A percentile compares a stretch with the other conserved stretches of the same genome.
phyloP scores from a whole-genome alignment of 441 rosid genomes.

The Gossypium gossypioides region DNA sequence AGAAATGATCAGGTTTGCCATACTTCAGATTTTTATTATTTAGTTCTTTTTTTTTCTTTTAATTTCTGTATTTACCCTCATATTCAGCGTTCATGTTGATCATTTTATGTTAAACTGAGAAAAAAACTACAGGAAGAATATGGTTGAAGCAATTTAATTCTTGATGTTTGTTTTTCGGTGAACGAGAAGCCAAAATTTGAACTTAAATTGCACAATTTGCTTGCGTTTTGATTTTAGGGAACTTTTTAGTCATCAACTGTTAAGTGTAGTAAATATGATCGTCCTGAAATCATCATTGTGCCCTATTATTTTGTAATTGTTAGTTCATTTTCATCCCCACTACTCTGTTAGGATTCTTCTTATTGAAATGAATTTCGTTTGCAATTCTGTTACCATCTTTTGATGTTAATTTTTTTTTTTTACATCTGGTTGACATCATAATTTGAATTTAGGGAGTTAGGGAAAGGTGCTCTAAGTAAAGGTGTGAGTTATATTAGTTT shows the following conservation, averaged over 20 bases:
- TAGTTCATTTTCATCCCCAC: background rate
- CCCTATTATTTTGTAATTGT: background rate
- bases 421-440: background rate
- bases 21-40: background rate
- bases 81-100: background rate
- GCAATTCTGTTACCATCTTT: background rate
- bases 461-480: background rate
- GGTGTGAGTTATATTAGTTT: background rate
- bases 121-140: background rate
- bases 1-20: constrained; percentile 45
- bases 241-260: background rate
- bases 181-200: background rate
- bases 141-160: background rate
- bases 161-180: background rate
- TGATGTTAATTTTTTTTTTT: background rate
- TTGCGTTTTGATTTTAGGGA: background rate
- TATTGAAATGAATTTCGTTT: background rate
- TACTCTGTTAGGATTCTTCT: background rate
- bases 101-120: background rate
- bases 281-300: background rate
- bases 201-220: background rate
- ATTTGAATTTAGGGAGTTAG: background rate
- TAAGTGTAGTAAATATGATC: background rate
- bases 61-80: background rate
- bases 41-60: background rate